These are phyloP conservation scores for Trypanosoma platydactyli DNA, from an alignment of 208 protist genomes.

Conservation along the genomic window DNA sequence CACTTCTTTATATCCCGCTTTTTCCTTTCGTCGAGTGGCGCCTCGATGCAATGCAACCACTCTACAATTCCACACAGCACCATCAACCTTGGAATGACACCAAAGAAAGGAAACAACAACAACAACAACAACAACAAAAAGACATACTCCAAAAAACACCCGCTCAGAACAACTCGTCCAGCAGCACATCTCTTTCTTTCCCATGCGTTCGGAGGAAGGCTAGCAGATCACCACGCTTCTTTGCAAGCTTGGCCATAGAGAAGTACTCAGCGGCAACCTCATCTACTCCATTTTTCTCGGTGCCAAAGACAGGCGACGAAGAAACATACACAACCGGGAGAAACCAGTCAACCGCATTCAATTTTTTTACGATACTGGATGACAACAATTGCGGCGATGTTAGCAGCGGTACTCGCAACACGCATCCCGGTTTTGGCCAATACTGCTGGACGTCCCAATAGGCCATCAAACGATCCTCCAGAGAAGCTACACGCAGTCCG, in stretches of 20 bases:
- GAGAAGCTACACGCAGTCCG: constrained; percentile 18
- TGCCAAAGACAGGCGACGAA: constrained; percentile 63
- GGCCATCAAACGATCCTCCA: constrained; percentile 41
- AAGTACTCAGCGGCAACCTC: constrained; percentile 74
- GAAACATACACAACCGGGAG: constrained; percentile 78
- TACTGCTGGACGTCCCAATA: constrained; percentile 72
- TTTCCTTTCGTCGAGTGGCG: no score
- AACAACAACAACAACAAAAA: neutral
- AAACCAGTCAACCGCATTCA: constrained; percentile 23
- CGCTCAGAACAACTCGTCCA: constrained; percentile 84
- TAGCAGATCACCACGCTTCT: constrained; percentile 39
- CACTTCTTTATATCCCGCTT: no score
- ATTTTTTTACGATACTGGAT: constrained; percentile 16
- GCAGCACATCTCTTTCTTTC: constrained; percentile 48
- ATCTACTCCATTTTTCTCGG: constrained; percentile 54
- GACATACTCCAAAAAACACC: neutral
- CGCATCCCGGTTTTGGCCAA: constrained; percentile 83
- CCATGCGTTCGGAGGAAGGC: constrained; percentile 68
- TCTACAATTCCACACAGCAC: no score
- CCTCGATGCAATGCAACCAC: no score
- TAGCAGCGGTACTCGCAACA: constrained; percentile 41
- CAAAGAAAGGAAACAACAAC: neutral
- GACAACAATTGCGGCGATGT: constrained; percentile 32
- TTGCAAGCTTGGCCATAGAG: constrained; percentile 58
- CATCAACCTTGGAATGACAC: neutral